Base-by-base conservation (phyloP, 176 grass and related monocot species). In the Carex littledalei region DNA sequence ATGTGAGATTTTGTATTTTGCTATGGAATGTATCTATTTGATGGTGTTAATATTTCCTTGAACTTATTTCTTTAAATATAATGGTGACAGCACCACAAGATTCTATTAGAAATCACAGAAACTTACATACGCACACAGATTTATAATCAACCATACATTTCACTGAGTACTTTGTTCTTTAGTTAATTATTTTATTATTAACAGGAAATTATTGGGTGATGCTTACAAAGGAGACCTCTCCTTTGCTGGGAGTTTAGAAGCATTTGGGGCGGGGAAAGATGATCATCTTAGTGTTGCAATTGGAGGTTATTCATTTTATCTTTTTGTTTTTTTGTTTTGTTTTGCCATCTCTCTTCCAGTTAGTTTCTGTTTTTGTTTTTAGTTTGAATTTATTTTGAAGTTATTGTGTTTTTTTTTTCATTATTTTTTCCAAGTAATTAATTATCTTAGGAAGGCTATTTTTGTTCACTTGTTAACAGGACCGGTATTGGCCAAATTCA, bases 221-320 rank as follows among this genome's bases (percentile, higher is more conserved):
- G 91, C 87, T 83, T 96, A 94, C 62, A 92, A 99, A 89, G 97
- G 91, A 81, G 97, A 99, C 72, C 94, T 99, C 73, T 93, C 97
- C 85, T 99, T 99, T 92, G 97, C 97, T 71, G 90, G 92, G 67
- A 89, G 93, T 82, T 93, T 99, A 64, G 97, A 99, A 94, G 87
- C 70, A 78, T 99, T 99, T 92, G 97, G 91, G 85, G 97, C 93
- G 85, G 97, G 97, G 20, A 90, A 96, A 87, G 94, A 99, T 84
- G 97, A 99, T 54, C 93, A 93, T 84, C 94, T 94, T 63, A 94
- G 97, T 90, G 90, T 99, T 85, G 93, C 93, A 88, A 94, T 96
- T 84, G 97, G 97, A 88, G 97, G 97, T 99, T 86, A 90, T 85
- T 89, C 13, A 24, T 79, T 37, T 84, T 83, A 84, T 84, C 74